Conservation (phyloP, 2,329 filamentous ascomycete species). For the Aspergillus hiratsukae region DNA sequence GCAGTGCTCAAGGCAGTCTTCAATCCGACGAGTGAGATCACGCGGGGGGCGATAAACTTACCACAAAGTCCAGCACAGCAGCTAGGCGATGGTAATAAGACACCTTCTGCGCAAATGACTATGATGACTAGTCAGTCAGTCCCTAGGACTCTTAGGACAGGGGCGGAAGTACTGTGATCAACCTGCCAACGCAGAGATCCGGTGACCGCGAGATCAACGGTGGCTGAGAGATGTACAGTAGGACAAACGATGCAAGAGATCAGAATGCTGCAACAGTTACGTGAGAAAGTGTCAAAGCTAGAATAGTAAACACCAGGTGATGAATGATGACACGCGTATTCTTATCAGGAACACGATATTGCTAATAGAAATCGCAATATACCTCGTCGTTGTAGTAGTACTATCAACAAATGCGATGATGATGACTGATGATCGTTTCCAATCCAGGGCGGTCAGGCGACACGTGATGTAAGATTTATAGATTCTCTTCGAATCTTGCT, state of each 20-base stretch:
- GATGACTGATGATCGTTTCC: background rate
- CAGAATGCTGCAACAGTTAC: background rate
- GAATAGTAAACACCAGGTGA: background rate
- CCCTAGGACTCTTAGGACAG: slow-evolving; percentile 4
- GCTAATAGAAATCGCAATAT: background rate
- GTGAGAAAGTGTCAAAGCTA: background rate
- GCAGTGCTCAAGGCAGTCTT: background rate
- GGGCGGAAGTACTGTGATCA: slow-evolving; percentile 14
- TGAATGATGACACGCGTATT: background rate
- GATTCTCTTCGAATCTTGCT: background rate
- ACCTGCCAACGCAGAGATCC: slow-evolving; percentile 34
- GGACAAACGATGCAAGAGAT: background rate
- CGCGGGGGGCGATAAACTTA: background rate
- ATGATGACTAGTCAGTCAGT: slow-evolving; percentile 14
- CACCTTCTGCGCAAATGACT: slow-evolving; percentile 3
- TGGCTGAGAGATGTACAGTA: slow-evolving; percentile 1
- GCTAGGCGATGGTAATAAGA: slow-evolving; percentile 2
- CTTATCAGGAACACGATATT: background rate
- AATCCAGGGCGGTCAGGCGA: background rate
- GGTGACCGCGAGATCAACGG: slow-evolving; percentile 32
- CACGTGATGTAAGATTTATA: background rate
- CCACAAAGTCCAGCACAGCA: slow-evolving; percentile 5
- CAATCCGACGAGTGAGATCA: background rate
- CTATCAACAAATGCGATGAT: background rate
- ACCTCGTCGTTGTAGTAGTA: background rate